Evolutionary conservation across 352 stramenopile species (phyloP), one percentile per base, ranked within the genome.

Genomic region (Pythium sukuiense): DNA sequence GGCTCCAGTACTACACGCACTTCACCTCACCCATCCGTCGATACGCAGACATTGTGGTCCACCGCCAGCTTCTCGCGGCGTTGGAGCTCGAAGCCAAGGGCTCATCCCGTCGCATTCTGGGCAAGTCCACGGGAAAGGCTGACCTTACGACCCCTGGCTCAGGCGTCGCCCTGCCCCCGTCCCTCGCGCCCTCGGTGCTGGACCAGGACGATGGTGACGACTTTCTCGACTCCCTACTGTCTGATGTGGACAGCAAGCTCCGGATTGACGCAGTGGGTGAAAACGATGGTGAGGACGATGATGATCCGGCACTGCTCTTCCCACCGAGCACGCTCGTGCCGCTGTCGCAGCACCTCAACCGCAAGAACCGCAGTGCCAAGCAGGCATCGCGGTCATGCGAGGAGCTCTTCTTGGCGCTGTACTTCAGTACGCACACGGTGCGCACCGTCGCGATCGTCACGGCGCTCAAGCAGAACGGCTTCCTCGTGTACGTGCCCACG

Each of bases 11-110:
- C 72, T 97, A 98, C 68, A 97, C 90, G 32, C 92, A 98, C 69
- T 97, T 97, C 33, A 97, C 92, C 27, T 97, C 90, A 27, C 90
- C 90, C 0, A 97, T 97, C 61, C 87, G 92, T 55, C 86, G 90
- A 16, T 97, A 97, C 59, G 90, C 92, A 7, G 90, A 97, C 63
- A 76, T 97, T 35, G 83, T 97, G 41, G 92, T 97, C n/a, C 90
- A 97, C 71, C 88, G 88, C 1, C 89, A 97, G 64, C 83, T 97
- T 7, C 68, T 97, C 26, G 83, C 78, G 12, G 74, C 86, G 1
- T 63, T 96, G 50, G 61, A 62, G 49, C 43, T 65, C 39, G 60
- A 72, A 14, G 55, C 55, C 7, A 52, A 27, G 16, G 59, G 63
- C 20, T 20, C 29, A n/a, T 9, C n/a, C 26, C 43, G 55, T 13